A percentile compares a stretch with the other conserved stretches of the same genome.
Conservation (phyloP, 2,329 filamentous ascomycete genomes). For the Clarireedia hainanense region DNA sequence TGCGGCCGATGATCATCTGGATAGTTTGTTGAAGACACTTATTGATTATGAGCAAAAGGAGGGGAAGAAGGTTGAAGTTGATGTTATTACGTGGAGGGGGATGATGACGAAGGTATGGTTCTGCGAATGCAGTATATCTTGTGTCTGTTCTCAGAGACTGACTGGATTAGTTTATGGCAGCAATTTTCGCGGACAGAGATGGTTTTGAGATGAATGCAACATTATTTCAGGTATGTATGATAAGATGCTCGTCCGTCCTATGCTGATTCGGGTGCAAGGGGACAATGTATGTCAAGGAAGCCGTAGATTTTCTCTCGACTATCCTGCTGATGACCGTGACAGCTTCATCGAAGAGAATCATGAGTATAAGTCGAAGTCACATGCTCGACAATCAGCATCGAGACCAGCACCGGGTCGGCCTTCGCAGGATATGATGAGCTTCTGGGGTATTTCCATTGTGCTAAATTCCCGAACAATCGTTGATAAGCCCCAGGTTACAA, state of each 20-base stretch:
- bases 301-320: neutral
- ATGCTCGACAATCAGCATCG: conserved; percentile 47
- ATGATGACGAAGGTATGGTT: conserved; percentile 88
- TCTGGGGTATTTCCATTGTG: conserved; percentile 64
- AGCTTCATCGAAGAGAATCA: conserved; percentile 94
- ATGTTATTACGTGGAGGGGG: conserved; percentile 87
- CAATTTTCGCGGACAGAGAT: conserved; percentile 74
- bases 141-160: no score
- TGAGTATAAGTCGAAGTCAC: conserved; percentile 56
- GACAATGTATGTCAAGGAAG: conserved; percentile 40
- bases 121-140: no score
- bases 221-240: conserved; percentile 62
- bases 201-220: conserved; percentile 98
- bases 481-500: conserved; percentile 67
- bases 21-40: conserved; percentile 72
- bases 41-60: conserved; percentile 62
- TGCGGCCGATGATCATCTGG: conserved; percentile 75
- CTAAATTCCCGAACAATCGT: neutral
- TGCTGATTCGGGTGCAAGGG: conserved; percentile 34
- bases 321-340: conserved; percentile 20
- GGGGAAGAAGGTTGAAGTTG: conserved; percentile 58
- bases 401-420: conserved; percentile 40
- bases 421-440: conserved; percentile 78
- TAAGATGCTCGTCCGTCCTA: conserved; percentile 3
- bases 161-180: conserved; percentile 64